These are phyloP conservation scores for Botryotinia convoluta DNA, from an alignment of 2,329 filamentous ascomycete species.

Conservation along the genomic window DNA sequence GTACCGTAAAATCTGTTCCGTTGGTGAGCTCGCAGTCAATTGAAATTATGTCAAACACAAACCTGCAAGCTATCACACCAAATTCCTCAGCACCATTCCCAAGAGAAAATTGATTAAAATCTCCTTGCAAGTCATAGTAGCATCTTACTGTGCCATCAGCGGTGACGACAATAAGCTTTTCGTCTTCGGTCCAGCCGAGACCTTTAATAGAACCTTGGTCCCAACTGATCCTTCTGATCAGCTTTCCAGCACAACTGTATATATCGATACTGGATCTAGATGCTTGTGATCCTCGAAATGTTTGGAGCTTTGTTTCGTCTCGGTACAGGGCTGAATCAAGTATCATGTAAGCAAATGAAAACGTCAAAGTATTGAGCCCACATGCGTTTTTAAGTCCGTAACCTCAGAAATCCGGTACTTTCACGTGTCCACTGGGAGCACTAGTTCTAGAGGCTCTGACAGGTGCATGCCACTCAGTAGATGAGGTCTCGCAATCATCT, in stretches of 20 bases:
- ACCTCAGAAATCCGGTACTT: neutral
- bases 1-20: constrained; percentile 68
- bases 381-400: neutral
- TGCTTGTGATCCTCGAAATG: constrained; percentile 68
- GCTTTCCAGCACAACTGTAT: constrained; percentile 88
- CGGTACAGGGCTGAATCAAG: constrained; percentile 71
- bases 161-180: constrained; percentile 84
- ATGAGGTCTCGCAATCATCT: neutral
- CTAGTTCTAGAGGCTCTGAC: neutral
- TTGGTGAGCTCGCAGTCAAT: constrained; percentile 13
- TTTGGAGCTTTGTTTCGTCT: constrained; percentile 79
- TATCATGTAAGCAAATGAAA: constrained; percentile 13
- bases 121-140: constrained; percentile 84
- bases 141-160: constrained; percentile 87
- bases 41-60: constrained; percentile 9
- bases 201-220: constrained; percentile 85
- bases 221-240: constrained; percentile 84
- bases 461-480: neutral
- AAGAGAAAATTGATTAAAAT: constrained; percentile 91
- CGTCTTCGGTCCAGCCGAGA: constrained; percentile 94
- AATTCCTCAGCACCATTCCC: constrained; percentile 86
- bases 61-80: constrained; percentile 79
- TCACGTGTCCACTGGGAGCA: neutral
- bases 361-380: neutral
- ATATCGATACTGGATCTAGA: constrained; percentile 86